Base-by-base conservation (phyloP, 2,329 filamentous ascomycete species). In the Grosmannia serpens region DNA sequence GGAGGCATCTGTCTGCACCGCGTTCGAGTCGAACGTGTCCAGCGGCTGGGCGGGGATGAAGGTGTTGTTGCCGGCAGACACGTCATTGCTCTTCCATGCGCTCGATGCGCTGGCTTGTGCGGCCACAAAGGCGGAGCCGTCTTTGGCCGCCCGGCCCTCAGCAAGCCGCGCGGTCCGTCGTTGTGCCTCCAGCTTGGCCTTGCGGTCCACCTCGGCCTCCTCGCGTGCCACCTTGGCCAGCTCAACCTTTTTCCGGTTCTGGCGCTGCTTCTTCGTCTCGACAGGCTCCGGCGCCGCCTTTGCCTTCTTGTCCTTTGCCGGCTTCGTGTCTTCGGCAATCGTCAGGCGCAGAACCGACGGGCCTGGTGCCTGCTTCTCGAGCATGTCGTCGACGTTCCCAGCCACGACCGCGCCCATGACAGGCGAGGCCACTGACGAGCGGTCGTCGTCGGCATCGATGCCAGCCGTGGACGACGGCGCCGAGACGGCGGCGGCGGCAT, bases 261-360 rank as follows among this genome's bases (percentile, higher is more conserved):
- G 91, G 61, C 91, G 86, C 76, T 95, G 89, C 79, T 96, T 96
- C 86, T 96, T 96, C 24, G 87, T 88, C 77, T 96, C 88, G 22
- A 80, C 81, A 54, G 81, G 79, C 70, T 89, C 84, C 63, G 82
- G 77, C 26, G 47, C 78, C 7, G 56, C 75, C 74, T 85, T 83
- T 64, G 77, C 74, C 66, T 81, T 77, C 73, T 84, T 84, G 62
- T 78, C 74, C 72, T 85, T 85, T 62, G 81, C 76, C 73, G 86
- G 81, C 68, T 80, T 66, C 60, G 67, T 65, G 63, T 71, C 69
- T 53, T 80, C 67, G 72, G 81, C 69, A 62, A 85, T 84, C 58
- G 87, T 94, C 63, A 97, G 77, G 62, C 88, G 88, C 62, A 96
- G 77, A 53, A 95, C 83, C 0, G 85, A 85, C 27, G 90, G 87